phyloP scores from a whole-genome alignment of 2,329 filamentous ascomycete genomes.

The Cladorrhinum sp. region DNA sequence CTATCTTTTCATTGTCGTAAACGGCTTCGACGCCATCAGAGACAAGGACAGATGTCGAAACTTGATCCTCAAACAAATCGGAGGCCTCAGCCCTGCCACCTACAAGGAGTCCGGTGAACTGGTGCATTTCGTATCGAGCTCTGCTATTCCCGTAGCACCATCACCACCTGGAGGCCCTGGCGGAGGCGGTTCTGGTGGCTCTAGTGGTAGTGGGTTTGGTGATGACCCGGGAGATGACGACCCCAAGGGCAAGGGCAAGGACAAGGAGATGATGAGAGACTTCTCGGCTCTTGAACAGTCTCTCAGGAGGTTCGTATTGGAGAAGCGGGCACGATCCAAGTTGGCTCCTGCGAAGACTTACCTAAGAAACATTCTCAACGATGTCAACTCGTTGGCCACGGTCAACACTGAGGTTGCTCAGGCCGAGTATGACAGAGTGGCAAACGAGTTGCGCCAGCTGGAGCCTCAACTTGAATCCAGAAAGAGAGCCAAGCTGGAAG shows the following conservation, averaged over 20 bases:
- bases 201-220: conserved; percentile 54
- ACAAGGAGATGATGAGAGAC: conserved; percentile 81
- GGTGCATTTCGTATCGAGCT: conserved; percentile 97
- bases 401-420: conserved; percentile 88
- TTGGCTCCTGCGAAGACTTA: conserved; percentile 94
- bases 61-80: conserved; percentile 88
- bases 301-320: conserved; percentile 85
- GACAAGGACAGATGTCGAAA: conserved; percentile 90
- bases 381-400: conserved; percentile 75
- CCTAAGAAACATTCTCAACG: conserved; percentile 85
- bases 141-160: conserved; percentile 76
- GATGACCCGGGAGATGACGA: conserved; percentile 51
- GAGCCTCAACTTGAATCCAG: conserved; percentile 84
- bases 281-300: conserved; percentile 89
- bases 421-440: conserved; percentile 79
- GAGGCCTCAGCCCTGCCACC: conserved; percentile 82
- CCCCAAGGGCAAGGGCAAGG: conserved; percentile 76
- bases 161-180: conserved; percentile 54
- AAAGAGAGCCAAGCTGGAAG: conserved; percentile 73
- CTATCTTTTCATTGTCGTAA: conserved; percentile 98
- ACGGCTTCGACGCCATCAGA: conserved; percentile 90
- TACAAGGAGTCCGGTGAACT: conserved; percentile 89
- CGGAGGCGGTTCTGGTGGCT: conserved; percentile 51
- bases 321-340: conserved; percentile 93
- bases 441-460: conserved; percentile 73